Conservation (phyloP, 441 rosid genomes). For the Bruguiera hainesii region DNA sequence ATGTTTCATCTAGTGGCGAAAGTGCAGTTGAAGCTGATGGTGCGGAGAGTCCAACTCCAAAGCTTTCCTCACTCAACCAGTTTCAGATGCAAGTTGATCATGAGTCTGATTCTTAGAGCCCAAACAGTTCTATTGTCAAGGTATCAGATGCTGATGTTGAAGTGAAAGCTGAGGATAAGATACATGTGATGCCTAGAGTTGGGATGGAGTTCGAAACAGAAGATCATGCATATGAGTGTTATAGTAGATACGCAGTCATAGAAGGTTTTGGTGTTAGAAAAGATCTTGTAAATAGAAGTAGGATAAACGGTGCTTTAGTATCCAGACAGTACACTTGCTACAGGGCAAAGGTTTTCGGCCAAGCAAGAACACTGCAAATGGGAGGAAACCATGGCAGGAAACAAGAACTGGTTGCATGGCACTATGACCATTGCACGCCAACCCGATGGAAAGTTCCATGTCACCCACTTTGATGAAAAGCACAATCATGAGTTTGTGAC, state of each 20-base stretch:
- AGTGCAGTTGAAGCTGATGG: no score
- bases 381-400: slow-evolving; percentile 28
- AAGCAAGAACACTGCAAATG: slow-evolving; percentile 18
- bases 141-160: no score
- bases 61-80: no score
- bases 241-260: slow-evolving; percentile 31
- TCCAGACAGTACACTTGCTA: slow-evolving; percentile 19
- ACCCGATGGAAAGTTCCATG: slow-evolving; percentile 20
- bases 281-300: slow-evolving; percentile 29
- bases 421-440: slow-evolving; percentile 30
- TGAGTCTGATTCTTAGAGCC: no score
- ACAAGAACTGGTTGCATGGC: slow-evolving; percentile 40
- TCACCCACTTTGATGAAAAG: slow-evolving; percentile 26
- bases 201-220: slow-evolving; percentile 37
- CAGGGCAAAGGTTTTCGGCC: background rate
- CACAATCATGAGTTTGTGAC: slow-evolving; percentile 34
- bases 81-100: no score
- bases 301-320: slow-evolving; percentile 25
- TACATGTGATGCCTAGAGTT: slow-evolving; percentile 14
- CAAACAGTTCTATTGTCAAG: no score
- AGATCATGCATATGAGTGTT: slow-evolving; percentile 29
- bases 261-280: slow-evolving; percentile 37
- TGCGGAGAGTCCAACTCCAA: no score
- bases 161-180: no score
- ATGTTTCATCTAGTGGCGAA: no score